Conservation (phyloP, 2,329 filamentous ascomycete species). For the Fusarium gaditjirri region DNA sequence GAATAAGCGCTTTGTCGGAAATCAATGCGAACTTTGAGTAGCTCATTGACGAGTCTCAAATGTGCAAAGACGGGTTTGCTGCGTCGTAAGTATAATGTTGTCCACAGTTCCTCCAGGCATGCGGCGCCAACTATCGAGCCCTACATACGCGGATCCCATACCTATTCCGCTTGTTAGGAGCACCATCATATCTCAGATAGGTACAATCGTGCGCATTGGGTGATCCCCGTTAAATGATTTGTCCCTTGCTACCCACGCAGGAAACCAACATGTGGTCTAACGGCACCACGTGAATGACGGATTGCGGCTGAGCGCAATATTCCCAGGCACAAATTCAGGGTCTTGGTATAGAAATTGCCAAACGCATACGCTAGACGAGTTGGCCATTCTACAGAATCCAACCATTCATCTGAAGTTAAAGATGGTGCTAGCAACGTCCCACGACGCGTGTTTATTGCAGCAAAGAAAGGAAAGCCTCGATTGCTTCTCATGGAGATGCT, state of each 20-base stretch:
- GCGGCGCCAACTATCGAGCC: background rate
- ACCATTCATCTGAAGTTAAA: background rate
- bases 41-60: background rate
- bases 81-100: background rate
- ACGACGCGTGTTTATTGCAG: background rate
- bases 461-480: slow-evolving; percentile 1
- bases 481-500: slow-evolving; percentile 32
- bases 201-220: slow-evolving; percentile 27
- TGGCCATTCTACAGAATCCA: background rate
- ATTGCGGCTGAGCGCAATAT: slow-evolving; percentile 17
- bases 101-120: background rate
- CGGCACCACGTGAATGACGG: slow-evolving; percentile 33
- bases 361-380: background rate
- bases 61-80: background rate
- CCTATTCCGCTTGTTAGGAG: slow-evolving; percentile 8
- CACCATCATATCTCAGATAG: slow-evolving; percentile 38
- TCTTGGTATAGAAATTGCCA: background rate
- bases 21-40: background rate
- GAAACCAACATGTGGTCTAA: slow-evolving; percentile 23
- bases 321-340: slow-evolving; percentile 15
- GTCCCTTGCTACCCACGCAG: slow-evolving; percentile 6
- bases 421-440: background rate
- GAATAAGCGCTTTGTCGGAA: background rate
- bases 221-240: slow-evolving; percentile 20
- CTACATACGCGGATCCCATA: slow-evolving; percentile 27